A percentile compares a stretch with the other conserved stretches of the same genome.
These are phyloP conservation scores for Azolla pinnata DNA, from an alignment of 75 land plant species.

Conservation along the genomic window DNA sequence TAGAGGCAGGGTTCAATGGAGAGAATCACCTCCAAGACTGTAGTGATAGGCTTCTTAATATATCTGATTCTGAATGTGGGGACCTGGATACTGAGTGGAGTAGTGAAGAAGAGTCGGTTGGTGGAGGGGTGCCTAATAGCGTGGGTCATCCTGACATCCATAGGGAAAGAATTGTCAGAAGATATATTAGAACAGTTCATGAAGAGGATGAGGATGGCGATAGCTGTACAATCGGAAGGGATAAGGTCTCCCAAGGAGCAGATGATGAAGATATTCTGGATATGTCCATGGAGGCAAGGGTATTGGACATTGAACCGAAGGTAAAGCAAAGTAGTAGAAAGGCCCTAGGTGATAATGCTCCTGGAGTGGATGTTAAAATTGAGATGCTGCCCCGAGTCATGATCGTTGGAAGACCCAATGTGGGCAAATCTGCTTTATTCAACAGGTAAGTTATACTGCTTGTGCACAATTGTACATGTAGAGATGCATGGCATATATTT, in stretches of 20 bases:
- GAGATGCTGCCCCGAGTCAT: conserved; percentile 65
- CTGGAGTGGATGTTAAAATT: conserved; percentile 11
- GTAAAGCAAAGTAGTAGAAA: neutral
- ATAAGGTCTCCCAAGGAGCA: neutral
- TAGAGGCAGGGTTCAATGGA: too few relatives aligned
- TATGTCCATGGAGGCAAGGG: too few relatives aligned
- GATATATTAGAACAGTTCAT: neutral
- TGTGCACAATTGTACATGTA: conserved; percentile 1
- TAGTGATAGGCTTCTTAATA: too few relatives aligned
- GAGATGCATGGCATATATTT: too few relatives aligned
- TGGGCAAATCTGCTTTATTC: conserved; percentile 93
- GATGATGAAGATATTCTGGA: too few relatives aligned
- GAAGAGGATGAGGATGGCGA: neutral
- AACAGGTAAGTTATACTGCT: conserved; percentile 61
- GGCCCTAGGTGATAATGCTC: neutral
- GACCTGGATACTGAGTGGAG: too few relatives aligned
- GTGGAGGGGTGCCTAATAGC: too few relatives aligned
- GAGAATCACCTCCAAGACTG: too few relatives aligned
- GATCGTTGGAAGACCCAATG: conserved; percentile 89
- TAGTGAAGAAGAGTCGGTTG: too few relatives aligned
- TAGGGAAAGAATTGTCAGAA: neutral
- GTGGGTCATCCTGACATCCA: too few relatives aligned
- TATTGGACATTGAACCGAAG: neutral
- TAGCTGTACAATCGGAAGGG: neutral
- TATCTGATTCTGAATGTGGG: too few relatives aligned